Percentiles rank a stretch among this genome's conserved stretches.
These are phyloP conservation scores for Rusavskia elegans DNA, from an alignment of 495 filamentous ascomycete genomes.

Conservation along the genomic window DNA sequence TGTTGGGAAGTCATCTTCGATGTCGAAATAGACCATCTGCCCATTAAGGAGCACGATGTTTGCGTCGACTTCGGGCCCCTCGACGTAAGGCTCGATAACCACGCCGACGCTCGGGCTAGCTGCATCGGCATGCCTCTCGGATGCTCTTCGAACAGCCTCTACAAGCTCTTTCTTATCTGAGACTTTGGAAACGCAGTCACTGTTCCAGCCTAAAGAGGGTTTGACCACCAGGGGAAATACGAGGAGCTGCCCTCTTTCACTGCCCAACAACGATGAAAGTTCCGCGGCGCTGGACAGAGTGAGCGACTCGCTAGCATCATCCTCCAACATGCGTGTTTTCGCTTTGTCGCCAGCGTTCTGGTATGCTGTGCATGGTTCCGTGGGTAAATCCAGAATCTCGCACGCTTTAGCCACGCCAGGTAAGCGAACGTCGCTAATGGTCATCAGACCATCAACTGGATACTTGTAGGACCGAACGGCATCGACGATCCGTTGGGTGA, in stretches of 20 bases:
- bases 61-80: slow-evolving; percentile 36
- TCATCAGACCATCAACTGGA: slow-evolving; percentile 13
- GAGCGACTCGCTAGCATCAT: too few species aligned
- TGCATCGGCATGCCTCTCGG: too few species aligned
- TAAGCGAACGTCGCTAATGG: slow-evolving; percentile 14
- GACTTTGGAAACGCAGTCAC: slow-evolving; percentile 28
- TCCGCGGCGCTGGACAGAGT: too few species aligned
- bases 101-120: neutral
- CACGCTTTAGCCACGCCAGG: neutral
- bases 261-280: slow-evolving; percentile 5
- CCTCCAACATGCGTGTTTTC: too few species aligned
- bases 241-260: slow-evolving; percentile 21
- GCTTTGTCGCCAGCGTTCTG: too few species aligned
- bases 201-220: neutral
- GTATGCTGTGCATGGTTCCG: slow-evolving; percentile 19
- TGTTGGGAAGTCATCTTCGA: slow-evolving; percentile 34
- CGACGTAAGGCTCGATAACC: slow-evolving; percentile 18
- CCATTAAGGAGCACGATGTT: slow-evolving; percentile 34
- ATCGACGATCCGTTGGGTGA: slow-evolving; percentile 9
- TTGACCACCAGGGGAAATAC: too few species aligned
- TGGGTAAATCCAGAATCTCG: slow-evolving; percentile 16
- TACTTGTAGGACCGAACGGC: slow-evolving; percentile 8
- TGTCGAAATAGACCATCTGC: slow-evolving; percentile 32
- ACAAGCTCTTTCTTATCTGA: slow-evolving; percentile 15
- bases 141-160: neutral